Percentiles rank a stretch among this genome's conserved stretches.
Evolutionary conservation across 495 filamentous ascomycete genomes (phyloP).

Genomic region (Xylaria curta): DNA sequence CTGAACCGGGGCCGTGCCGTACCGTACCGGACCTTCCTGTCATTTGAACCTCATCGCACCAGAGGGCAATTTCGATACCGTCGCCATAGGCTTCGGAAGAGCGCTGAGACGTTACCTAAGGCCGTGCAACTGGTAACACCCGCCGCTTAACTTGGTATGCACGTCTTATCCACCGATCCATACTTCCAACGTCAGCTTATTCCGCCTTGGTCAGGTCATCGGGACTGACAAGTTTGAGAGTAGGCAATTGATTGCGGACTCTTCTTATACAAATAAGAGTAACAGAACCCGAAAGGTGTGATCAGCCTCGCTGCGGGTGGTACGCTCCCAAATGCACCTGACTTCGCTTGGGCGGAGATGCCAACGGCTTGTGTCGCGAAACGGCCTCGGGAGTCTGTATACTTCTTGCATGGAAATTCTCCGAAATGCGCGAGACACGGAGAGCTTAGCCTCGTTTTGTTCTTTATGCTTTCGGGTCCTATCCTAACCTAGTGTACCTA

Average conservation of each 20-base stretch:
- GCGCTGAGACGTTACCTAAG: background rate
- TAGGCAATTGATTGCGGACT: slow-evolving; percentile 2
- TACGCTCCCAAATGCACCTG: background rate
- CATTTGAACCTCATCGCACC: background rate
- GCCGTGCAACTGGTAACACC: background rate
- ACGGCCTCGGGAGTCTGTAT: slow-evolving; percentile 20
- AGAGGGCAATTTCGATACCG: background rate
- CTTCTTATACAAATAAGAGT: background rate
- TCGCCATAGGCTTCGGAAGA: background rate
- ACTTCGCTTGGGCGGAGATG: slow-evolving; percentile 18
- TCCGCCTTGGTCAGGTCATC: background rate
- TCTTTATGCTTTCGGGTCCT: background rate
- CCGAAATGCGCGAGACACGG: slow-evolving; percentile 16
- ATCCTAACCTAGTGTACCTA: background rate
- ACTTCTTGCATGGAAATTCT: slow-evolving; percentile 20
- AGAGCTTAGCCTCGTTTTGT: background rate
- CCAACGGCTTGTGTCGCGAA: background rate
- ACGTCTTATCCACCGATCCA: background rate
- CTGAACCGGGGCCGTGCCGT: too few relatives aligned
- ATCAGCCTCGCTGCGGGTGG: background rate
- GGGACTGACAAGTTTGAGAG: background rate
- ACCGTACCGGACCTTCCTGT: background rate
- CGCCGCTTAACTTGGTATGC: background rate
- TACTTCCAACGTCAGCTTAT: background rate
- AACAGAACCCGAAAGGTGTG: background rate